Base-by-base conservation (phyloP, 2,329 filamentous ascomycete species). In the Cladosporium sp. region DNA sequence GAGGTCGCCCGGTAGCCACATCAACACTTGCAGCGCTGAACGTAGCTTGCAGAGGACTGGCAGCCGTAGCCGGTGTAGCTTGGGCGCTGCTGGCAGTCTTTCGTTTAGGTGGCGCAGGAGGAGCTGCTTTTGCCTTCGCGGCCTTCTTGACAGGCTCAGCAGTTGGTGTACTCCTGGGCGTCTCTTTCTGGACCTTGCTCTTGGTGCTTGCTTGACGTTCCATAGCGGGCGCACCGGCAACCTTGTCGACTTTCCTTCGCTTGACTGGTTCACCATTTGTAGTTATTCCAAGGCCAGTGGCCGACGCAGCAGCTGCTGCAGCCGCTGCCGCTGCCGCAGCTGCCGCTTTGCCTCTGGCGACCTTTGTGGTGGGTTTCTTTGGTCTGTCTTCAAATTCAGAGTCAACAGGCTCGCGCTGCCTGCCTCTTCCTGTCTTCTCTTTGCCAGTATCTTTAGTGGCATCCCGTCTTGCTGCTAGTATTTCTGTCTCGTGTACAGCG, bases 171-270 rank as follows among this genome's bases (percentile, higher is more conserved):
- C 87, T 89, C 72, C 87, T 81, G 1, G 90, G 90, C 68, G 88
- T 96, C 30, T 84, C 82, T 78, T 67, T 79, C 25, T 73, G 77
- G 66, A 65, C 71, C 60, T 76, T 76, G 32, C 68, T 67, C 64
- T 72, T 74, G 66, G 70, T 80, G 74, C 87, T 90, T 76, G 89
- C 81, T n/a, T 89, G 87, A 66, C 90, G 87, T 73, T 93, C 91
- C 82, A 89, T 87, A 13, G 76, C 76, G 25, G 79, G 76, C 18
- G 80, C 79, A 39, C 74, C 77, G 23, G 77, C 70, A 13, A 75
- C 73, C 69, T 91, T 91, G 72, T 96, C 92, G 2, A 91, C 88
- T 79, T 93, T 96, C 69, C 93, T 88, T 73, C 92, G 86, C 80
- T 96, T 96, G 26, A 84, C 81, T 2, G 88, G 83, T 34, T 79